These are phyloP conservation scores for Alternaria atra DNA, from an alignment of 2,329 filamentous ascomycete genomes.

Conservation along the genomic window DNA sequence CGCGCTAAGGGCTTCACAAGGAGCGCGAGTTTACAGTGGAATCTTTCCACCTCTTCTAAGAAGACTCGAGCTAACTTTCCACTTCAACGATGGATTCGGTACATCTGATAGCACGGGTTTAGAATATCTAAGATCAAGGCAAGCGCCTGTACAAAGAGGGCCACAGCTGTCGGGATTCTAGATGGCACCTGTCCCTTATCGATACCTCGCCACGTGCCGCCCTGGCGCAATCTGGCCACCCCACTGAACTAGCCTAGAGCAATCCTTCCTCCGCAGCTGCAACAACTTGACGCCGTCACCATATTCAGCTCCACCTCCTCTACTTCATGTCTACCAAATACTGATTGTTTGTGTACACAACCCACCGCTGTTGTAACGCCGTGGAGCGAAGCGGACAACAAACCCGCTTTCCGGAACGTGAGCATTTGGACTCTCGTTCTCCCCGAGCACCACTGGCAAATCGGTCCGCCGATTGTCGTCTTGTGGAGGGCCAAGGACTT, in stretches of 20 bases:
- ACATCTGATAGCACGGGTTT: too few relatives aligned
- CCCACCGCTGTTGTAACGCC: not conserved
- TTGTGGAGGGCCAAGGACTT: conserved; percentile 28
- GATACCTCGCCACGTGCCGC: conserved; percentile 5
- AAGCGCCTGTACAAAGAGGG: not conserved
- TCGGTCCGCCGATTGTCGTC: conserved; percentile 27
- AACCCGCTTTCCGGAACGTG: not conserved
- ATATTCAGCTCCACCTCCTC: not conserved
- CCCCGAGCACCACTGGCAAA: conserved; percentile 23
- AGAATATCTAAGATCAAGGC: too few relatives aligned
- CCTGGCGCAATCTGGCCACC: not conserved
- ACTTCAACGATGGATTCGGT: too few relatives aligned
- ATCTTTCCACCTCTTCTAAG: not conserved
- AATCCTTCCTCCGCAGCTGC: not conserved
- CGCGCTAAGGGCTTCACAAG: not conserved
- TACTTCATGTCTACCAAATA: not conserved
- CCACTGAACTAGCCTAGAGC: conserved; percentile 2
- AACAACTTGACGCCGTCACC: not conserved
- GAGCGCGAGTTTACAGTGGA: not conserved
- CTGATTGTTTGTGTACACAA: not conserved
- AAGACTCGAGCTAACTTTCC: too few relatives aligned
- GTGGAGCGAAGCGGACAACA: not conserved
- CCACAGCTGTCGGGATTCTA: not conserved
- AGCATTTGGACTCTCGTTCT: not conserved
- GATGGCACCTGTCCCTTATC: not conserved